Conservation (phyloP, 192 early-diverging fungal species). For the Geranomyces variabilis region DNA sequence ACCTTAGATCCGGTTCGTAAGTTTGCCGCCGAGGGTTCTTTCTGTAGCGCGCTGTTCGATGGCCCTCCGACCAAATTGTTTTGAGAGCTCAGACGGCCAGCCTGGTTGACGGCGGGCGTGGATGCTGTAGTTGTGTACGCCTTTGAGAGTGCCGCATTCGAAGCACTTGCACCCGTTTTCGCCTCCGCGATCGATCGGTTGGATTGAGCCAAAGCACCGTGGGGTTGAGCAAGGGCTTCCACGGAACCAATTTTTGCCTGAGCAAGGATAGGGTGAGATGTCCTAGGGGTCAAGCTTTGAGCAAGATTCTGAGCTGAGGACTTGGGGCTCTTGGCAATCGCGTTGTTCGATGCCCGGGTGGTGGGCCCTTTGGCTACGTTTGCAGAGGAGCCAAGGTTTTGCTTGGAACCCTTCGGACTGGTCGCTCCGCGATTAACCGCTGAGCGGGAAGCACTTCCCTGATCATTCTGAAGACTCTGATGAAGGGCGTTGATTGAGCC, state of each 20-base stretch:
- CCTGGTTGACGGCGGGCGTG: background rate
- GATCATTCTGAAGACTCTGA: background rate
- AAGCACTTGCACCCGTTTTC: background rate
- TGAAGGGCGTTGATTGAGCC: conserved; percentile 7
- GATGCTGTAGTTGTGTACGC: conserved; percentile 7
- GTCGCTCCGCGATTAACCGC: background rate
- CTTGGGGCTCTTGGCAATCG: background rate
- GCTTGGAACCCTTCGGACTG: conserved; percentile 2
- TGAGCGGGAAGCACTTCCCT: background rate
- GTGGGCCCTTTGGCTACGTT: background rate
- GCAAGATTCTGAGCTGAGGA: conserved; percentile 8
- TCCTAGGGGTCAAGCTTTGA: background rate
- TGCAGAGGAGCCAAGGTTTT: background rate
- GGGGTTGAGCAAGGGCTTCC: background rate
- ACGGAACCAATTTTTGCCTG: background rate
- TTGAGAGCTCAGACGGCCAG: background rate
- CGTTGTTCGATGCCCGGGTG: background rate
- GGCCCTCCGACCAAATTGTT: background rate
- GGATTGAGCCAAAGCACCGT: conserved; percentile 5
- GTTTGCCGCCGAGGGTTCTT: background rate
- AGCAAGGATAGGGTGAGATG: conserved; percentile 5
- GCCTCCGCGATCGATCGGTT: conserved; percentile 11
- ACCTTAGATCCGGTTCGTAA: conserved; percentile 1
- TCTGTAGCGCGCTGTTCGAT: background rate
- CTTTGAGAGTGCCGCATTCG: conserved; percentile 7